Base-by-base conservation (phyloP, 2,329 filamentous ascomycete species). In the Fusarium redolens region DNA sequence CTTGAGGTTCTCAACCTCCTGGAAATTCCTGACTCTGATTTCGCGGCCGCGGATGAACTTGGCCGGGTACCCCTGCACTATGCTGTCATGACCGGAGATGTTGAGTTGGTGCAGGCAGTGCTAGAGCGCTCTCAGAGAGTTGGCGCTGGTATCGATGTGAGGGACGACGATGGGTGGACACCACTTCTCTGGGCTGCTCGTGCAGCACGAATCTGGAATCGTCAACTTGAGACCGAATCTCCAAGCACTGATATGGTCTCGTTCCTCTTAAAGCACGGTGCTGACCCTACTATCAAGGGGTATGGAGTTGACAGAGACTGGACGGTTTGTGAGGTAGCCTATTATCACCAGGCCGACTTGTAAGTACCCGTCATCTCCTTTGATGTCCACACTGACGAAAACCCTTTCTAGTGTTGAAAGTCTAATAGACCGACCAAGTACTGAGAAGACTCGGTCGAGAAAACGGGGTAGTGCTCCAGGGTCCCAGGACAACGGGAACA, bases 81-180 rank as follows among this genome's bases (percentile, higher is more conserved):
- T 12, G 60, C 61, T 4, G 65, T 59, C 4, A 18, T n/a, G 3
- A 62, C 28, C 4, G 65, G 52, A 2, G 17, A 65, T 1, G 2
- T n/a, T 55, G 15, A 48, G 10, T 15, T 58, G 7, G 61, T 52
- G 1, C 13, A 50, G 14, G 65, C 40, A 10, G 68, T 71, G 0
- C 13, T 69, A 1, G 25, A 7, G 14, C 48, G 67, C 5, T 69
- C 58, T 28, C 10, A 33, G 11, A 41, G 51, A 12, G 60, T 61
- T 2, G 65, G 65, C 0, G 5, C 65, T 3, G n/a, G 37, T 11
- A 41, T 65, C 3, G n/a, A 69, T n/a, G 38, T 65, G 1, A 25
- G 45, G 22, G 65, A 70, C 3, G 45, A 50, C 5, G 65, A 68
- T 15, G 65, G 68, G 5, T 61, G 68, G 61, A 71, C 65, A 10